Base-by-base conservation (phyloP, 257 asterid genomes). In the Capsicum baccatum region DNA sequence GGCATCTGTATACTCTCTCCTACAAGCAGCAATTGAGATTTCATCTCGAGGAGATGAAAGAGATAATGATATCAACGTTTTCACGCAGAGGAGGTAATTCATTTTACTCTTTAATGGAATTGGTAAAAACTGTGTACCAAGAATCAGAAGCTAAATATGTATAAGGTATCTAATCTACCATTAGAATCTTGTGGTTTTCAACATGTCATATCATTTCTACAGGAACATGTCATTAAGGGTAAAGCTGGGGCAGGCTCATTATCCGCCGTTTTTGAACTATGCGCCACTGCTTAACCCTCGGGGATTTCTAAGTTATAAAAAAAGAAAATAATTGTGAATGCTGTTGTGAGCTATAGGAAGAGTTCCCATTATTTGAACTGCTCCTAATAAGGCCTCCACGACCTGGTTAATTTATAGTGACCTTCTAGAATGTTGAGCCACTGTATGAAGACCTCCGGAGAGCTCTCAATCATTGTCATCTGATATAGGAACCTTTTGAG, bases 41-140 rank as follows among this genome's bases (percentile, higher is more conserved):
- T 92, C 96, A 85, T 94, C 98, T 85, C 92, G 97, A 87, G 99
- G 98, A 81, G 98, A 97, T 85, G 94, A 96, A 84, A 94, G 98
- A 90, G 98, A 94, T 85, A 90, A 90, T 83, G 97, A 97, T 90
- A 91, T 91, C 85, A 92, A 92, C 79, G 88, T 93, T 80, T 97
- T 94, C 89, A 95, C 94, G 52, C 95, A 95, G 85, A 91, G 96
- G 89, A 94, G 99, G 99, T 97, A 88, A 48, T 50, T 82, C 48
- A 76, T 76, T 76, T 33, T 52, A 52, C 44, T 52, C 63, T 76
- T 76, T 14, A 21, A 74, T 74, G 80, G 42, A 19, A 74, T 74
- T 19, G 37, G 60, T 14, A 74, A 50, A 50, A 74, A 19, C 80
- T 50, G 60, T 74, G 19, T 21, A 50, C 60, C 80, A 48, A 21